Base-by-base conservation (phyloP, 169 alveolate species). In the Miamiensis avidus region DNA sequence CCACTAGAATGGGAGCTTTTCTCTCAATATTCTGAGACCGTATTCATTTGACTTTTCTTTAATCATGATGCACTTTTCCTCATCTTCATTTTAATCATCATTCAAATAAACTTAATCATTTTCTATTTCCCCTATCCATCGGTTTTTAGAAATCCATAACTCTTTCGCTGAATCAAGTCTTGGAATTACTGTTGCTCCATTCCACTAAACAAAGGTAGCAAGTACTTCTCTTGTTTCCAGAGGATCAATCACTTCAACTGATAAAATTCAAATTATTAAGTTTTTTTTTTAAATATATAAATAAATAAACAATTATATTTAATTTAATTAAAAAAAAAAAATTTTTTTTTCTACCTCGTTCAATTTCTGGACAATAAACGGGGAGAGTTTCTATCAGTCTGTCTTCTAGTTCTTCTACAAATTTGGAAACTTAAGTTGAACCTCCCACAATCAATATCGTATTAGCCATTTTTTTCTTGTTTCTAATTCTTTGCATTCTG, bases 111-210 rank as follows among this genome's bases (percentile, higher is more conserved):
- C 84, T 64, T 85, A 85, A 31, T 72, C 78, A 0, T 86, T 82
- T 72, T 82, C 91, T 34, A 89, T 88, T 77, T 87, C 85, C 25
- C 95, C 95, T 20, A 89, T 74, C 95, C 95, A 92, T 87, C 95
- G 84, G n/a, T 87, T 88, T 72, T 84, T 84, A 31, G 83, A 88
- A 6, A 92, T 89, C 95, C 95, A 92, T 91, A 89, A 86, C 64
- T 92, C 95, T 85, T 82, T 89, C 1, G 91, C 78, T 4, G 91
- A 84, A 64, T 92, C 95, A 69, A 91, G 78, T 86, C 91, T 92
- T 11, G 95, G 95, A 69, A 89, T 82, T n/a, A 92, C 91, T 30
- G 95, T 89, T 16, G 93, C 95, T 27, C 95, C 95, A 29, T 88
- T 83, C 95, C 95, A 92, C 65, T 90, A 81, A 34, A 92, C 75